A percentile compares a stretch with the other conserved stretches of the same genome.
phyloP scores from a whole-genome alignment of 768 basidiomycete species.

The Lactarius quietus region DNA sequence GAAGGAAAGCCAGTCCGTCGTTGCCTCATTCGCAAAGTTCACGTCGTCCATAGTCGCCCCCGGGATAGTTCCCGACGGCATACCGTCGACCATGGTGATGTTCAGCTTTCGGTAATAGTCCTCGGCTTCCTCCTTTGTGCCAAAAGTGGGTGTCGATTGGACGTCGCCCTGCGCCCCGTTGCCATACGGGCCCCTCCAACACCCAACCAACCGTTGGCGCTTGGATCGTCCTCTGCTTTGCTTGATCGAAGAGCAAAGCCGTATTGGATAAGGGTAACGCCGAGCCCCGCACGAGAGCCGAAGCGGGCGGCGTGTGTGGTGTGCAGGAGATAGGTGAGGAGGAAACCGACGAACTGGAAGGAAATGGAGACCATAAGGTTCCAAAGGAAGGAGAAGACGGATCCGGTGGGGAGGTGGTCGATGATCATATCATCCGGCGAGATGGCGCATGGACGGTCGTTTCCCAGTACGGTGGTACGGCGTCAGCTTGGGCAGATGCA shows the following conservation, averaged over 20 bases:
- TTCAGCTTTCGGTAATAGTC: conserved; percentile 27
- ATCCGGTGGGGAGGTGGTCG: conserved; percentile 80
- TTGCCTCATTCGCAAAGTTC: conserved; percentile 44
- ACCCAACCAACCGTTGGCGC: conserved; percentile 25
- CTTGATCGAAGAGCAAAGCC: conserved; percentile 70
- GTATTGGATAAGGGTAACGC: conserved; percentile 95
- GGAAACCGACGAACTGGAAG: conserved; percentile 96
- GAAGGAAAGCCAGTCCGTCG: conserved; percentile 94
- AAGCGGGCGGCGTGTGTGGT: conserved; percentile 91
- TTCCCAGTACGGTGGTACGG: conserved; percentile 98
- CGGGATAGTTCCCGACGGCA: conserved; percentile 18
- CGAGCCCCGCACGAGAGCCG: conserved; percentile 91
- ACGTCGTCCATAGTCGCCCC: conserved; percentile 20
- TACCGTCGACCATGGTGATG: conserved; percentile 26
- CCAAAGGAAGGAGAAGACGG: conserved; percentile 86
- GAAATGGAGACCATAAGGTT: conserved; percentile 90
- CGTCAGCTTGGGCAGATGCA: conserved; percentile 85
- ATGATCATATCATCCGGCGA: conserved; percentile 77
- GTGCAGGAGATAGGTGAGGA: conserved; percentile 90
- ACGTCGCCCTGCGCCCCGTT: conserved; percentile 1
- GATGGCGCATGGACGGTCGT: conserved; percentile 93
- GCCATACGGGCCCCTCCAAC: conserved; percentile 1
- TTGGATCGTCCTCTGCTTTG: conserved; percentile 40
- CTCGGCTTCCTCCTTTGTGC: conserved; percentile 24
- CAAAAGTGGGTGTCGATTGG: conserved; percentile 9